These are phyloP conservation scores for Claviceps sp. DNA, from an alignment of 2,329 filamentous ascomycete species.

Conservation along the genomic window DNA sequence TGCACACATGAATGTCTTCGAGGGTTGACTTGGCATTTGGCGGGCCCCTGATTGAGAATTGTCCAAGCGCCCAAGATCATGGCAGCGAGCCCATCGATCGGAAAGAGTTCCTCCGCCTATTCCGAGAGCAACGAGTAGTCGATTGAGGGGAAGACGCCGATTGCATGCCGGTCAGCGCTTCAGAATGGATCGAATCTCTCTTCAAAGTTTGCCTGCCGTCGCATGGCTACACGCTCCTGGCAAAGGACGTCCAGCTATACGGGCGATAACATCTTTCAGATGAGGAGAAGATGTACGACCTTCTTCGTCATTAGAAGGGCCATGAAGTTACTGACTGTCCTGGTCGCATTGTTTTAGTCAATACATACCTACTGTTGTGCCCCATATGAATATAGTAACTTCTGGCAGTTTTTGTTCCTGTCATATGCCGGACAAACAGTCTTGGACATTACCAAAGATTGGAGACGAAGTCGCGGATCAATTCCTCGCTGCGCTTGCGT, in stretches of 20 bases:
- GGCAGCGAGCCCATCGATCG: background rate
- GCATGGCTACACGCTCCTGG: background rate
- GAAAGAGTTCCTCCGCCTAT: background rate
- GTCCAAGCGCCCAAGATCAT: background rate
- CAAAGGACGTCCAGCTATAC: background rate
- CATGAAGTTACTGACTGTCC: too few relatives aligned
- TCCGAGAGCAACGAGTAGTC: background rate
- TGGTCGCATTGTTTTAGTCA: too few relatives aligned
- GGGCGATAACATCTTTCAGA: too few relatives aligned
- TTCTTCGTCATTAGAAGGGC: too few relatives aligned
- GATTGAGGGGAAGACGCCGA: background rate
- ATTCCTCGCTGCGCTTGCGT: too few relatives aligned
- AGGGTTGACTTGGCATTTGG: background rate
- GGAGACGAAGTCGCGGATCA: too few relatives aligned
- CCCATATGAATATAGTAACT: too few relatives aligned
- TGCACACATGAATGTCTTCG: background rate
- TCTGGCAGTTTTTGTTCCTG: too few relatives aligned
- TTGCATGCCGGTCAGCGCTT: background rate
- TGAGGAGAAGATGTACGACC: too few relatives aligned
- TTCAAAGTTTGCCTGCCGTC: background rate
- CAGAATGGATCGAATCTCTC: background rate
- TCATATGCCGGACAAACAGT: too few relatives aligned
- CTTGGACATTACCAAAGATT: too few relatives aligned
- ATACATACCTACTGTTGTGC: too few relatives aligned
- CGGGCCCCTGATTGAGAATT: background rate